Evolutionary conservation across 495 filamentous ascomycete genomes (phyloP).

Genomic region (Trypethelium eluteriae): DNA sequence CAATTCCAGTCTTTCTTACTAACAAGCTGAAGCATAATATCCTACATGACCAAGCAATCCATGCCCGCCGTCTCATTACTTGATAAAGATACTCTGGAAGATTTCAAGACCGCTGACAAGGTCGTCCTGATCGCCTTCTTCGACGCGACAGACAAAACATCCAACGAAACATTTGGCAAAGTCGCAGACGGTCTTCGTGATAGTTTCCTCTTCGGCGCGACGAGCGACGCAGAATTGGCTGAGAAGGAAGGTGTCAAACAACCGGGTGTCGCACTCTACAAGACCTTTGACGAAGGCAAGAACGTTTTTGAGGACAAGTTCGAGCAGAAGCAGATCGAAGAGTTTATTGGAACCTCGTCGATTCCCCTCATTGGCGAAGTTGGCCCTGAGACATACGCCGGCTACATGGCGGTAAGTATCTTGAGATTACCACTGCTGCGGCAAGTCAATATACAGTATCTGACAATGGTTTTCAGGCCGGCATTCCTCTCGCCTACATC

Average conservation of each 20-base stretch:
- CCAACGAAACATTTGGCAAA: slow-evolving; percentile 68
- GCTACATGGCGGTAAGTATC: slow-evolving; percentile 76
- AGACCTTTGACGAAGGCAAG: slow-evolving; percentile 97
- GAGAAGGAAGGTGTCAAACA: slow-evolving; percentile 80
- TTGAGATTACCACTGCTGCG: background rate
- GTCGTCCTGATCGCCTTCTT: slow-evolving; percentile 89
- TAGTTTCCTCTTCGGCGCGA: slow-evolving; percentile 83
- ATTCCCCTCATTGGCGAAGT: slow-evolving; percentile 93
- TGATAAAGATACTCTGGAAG: slow-evolving; percentile 70
- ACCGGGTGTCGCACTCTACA: slow-evolving; percentile 90
- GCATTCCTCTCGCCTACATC: slow-evolving; percentile 92
- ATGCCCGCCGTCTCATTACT: slow-evolving; percentile 84
- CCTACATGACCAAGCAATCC: slow-evolving; percentile 98
- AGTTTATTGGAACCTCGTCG: slow-evolving; percentile 75
- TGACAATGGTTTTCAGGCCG: slow-evolving; percentile 46
- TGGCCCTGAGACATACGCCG: slow-evolving; percentile 92
- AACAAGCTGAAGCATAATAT: slow-evolving; percentile 62
- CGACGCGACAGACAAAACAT: slow-evolving; percentile 71
- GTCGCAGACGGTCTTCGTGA: slow-evolving; percentile 82
- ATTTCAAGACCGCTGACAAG: slow-evolving; percentile 97
- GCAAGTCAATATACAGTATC: background rate
- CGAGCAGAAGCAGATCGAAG: slow-evolving; percentile 63
- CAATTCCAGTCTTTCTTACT: slow-evolving; percentile 2
- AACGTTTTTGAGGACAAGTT: slow-evolving; percentile 72
- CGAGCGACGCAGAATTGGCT: slow-evolving; percentile 72